phyloP scores from a whole-genome alignment of 2,329 filamentous ascomycete species.

The Aspergillus tubingensis region DNA sequence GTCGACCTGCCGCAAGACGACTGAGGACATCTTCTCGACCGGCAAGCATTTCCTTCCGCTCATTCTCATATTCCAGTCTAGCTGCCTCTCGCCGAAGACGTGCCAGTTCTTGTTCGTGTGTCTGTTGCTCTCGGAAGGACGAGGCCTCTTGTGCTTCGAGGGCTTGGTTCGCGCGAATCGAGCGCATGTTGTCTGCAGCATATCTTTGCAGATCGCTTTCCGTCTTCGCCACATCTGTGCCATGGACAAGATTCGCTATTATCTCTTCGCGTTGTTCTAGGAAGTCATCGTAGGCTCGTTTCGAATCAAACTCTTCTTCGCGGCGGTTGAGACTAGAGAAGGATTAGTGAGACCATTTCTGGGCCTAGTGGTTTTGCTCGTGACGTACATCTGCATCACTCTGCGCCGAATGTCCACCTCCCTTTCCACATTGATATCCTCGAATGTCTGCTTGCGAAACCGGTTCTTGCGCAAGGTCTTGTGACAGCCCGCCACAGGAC shows the following conservation, averaged over 20 bases:
- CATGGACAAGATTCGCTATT: conserved; percentile 81
- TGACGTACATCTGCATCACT: conserved; percentile 62
- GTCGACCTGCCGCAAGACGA: conserved; percentile 63
- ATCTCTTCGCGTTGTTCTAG: conserved; percentile 89
- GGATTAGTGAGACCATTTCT: conserved; percentile 7
- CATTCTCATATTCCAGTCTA: conserved; percentile 68
- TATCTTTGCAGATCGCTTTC: conserved; percentile 66
- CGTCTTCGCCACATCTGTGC: conserved; percentile 66
- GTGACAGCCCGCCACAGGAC: conserved; percentile 85
- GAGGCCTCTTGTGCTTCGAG: conserved; percentile 51
- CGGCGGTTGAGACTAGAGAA: conserved; percentile 75
- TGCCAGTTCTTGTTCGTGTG: conserved; percentile 67
- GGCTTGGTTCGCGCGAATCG: conserved; percentile 55
- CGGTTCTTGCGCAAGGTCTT: conserved; percentile 81
- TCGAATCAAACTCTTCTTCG: conserved; percentile 86
- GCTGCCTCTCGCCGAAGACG: conserved; percentile 64
- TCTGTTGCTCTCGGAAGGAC: conserved; percentile 49
- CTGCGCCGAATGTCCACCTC: conserved; percentile 88
- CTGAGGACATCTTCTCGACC: conserved; percentile 70
- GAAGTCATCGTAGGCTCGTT: conserved; percentile 88
- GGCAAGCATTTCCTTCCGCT: conserved; percentile 64
- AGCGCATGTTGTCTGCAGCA: conserved; percentile 68
- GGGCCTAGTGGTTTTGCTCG: not conserved
- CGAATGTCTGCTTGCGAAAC: conserved; percentile 88
- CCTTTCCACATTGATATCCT: conserved; percentile 81